These are phyloP conservation scores for Neurospora sp. DNA, from an alignment of 2,329 filamentous ascomycete species.

Conservation along the genomic window DNA sequence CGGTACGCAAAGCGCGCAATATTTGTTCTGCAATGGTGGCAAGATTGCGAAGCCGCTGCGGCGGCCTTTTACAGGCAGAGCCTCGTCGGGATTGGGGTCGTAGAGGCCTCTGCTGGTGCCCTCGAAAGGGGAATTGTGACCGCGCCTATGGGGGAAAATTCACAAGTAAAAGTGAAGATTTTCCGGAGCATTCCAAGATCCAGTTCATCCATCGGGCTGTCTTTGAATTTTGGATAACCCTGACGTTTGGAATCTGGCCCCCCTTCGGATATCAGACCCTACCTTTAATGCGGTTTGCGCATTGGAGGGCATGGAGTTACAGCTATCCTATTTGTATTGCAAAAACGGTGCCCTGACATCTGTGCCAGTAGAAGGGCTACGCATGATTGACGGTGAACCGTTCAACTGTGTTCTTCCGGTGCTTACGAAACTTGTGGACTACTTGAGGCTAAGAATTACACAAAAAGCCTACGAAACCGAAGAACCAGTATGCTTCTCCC, in stretches of 20 bases:
- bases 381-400: not conserved
- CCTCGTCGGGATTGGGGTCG: accelerated
- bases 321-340: not conserved
- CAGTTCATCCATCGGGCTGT: constrained; percentile 6
- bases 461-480: not conserved
- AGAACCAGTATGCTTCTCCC: not conserved
- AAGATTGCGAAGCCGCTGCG: constrained; percentile 8
- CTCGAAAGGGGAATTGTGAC: too few relatives aligned
- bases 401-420: not conserved
- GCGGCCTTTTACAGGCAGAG: constrained; percentile 1
- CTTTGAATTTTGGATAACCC: constrained; percentile 5
- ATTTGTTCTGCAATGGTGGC: not conserved
- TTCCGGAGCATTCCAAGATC: not conserved
- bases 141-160: too few relatives aligned
- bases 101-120: not conserved
- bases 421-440: not conserved
- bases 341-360: accelerated
- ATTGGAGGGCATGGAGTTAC: not conserved
- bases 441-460: not conserved
- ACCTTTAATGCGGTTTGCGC: not conserved
- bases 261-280: not conserved
- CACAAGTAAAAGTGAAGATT: too few relatives aligned
- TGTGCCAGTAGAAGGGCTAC: not conserved
- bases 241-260: not conserved
- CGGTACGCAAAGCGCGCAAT: not conserved